Base-by-base conservation (phyloP, 2,329 filamentous ascomycete genomes). In the Emydomyces testavorans region DNA sequence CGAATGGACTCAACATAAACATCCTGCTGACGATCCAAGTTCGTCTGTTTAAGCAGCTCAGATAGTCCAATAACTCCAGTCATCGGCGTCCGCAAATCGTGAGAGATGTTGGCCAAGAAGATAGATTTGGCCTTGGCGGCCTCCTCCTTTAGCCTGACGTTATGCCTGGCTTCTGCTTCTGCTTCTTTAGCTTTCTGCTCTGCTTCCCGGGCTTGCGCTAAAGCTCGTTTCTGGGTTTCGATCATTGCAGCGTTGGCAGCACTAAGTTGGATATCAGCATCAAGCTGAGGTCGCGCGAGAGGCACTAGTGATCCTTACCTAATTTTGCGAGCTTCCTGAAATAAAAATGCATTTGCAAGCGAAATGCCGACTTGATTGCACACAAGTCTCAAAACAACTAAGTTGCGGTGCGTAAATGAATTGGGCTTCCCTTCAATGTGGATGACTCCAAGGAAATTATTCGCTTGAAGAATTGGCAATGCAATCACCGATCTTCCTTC, bases 81-180 rank as follows among this genome's bases (percentile, higher is more conserved):
- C 49, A 96, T 74, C 0, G 92, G 92, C 1, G 92, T 98, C 62
- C 94, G 93, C 29, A 98, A 73, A 64, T 96, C 80, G 56, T 83
- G 80, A 1, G 76, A 80, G 43, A 96, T 94, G 58, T 96, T 96
- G 15, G 92, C 92, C 53, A 98, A 93, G 68, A 96, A 96, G 6
- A 96, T 73, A 0, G 92, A 96, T 69, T 98, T 98, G 1, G 77
- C 78, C 57, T 74, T 78, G 6, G 78, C 78, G 18, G 79, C 79
- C 60, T 82, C 79, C 60, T 82, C 79, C 54, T 82, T 82, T 34
- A 82, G 64, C 55, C 76, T 77, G 59, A 82, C 78, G 58, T 80
- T 81, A 53, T 77, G 73, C 55, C 79, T 75, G 1, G 79, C 79
- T 57, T 80, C 74, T 0, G 76, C 76, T 59, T 82, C 78, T 0